Evolutionary conservation across 2,329 filamentous ascomycete species (phyloP), one percentile per base, ranked within the genome.

Genomic region (Paraphoma chrysanthemicola): DNA sequence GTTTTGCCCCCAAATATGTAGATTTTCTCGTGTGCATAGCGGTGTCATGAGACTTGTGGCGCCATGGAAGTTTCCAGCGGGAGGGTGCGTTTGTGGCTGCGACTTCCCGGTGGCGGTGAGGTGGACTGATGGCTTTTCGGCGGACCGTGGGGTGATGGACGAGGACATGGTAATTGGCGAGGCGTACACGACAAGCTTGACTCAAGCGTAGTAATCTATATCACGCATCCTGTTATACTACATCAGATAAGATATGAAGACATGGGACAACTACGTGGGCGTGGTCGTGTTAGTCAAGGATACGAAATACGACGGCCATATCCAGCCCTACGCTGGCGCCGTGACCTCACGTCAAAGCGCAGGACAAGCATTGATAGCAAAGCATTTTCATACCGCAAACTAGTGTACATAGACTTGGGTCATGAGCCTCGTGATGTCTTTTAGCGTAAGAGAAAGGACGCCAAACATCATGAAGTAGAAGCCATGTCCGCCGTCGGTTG

Each of bases 371-470:
- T 30, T 61, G 57, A 48, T 61, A 69, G 62, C 57, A 64, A 63
- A 64, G 17, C 53, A 54, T 68, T 69, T 65, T 68, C 66, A 72
- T 75, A 72, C 68, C 66, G 68, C 68, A 71, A 42, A 64, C 69
- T 75, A 75, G 69, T 75, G 60, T 75, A 76, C 73, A 62, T 67
- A 63, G 60, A 63, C 63, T 63, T 60, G 51, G 69, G 62, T 72
- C 72, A 72, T 75, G 64, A 70, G 68, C 67, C 64, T 73, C 71
- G 67, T 74, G 72, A 71, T 74, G 69, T 66, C 64, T 67, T 62
- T 29, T 56, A 51, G 59, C 66, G 68, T 66, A 64, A 48, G 61
- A 57, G 57, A 50, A 55, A 57, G 62, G 68, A 70, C 69, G 70
- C 68, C 64, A 66, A 72, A 72, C 70, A 73, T 74, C 70, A 69